Conservation (phyloP, 306 rosid species). For the Glycine soja region DNA sequence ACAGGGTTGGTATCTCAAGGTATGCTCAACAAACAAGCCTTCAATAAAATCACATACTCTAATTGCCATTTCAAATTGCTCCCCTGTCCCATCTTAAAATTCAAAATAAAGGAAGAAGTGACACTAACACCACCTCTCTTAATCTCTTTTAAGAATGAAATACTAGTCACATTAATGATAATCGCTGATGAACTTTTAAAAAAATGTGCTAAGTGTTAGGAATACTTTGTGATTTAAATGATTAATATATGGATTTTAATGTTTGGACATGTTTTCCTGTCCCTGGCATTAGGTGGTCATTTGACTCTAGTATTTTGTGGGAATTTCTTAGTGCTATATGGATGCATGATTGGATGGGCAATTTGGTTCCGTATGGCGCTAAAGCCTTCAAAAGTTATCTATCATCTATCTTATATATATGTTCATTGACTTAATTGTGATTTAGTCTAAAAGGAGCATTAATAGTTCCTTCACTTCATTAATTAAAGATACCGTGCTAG, state of each 20-base stretch:
- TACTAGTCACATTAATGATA: constrained; percentile 13
- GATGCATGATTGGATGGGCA: not conserved
- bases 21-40: constrained; percentile 41
- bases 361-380: constrained; percentile 15
- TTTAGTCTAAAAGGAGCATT: constrained; percentile 23
- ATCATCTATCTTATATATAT: not conserved
- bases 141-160: not conserved
- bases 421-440: not conserved
- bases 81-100: not conserved
- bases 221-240: constrained; percentile 14
- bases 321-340: constrained; percentile 18
- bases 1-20: constrained; percentile 69
- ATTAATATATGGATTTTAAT: constrained; percentile 11
- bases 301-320: not conserved
- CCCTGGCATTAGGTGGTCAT: too few relatives aligned
- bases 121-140: too few relatives aligned
- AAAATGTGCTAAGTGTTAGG: not conserved
- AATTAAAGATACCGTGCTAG: not conserved
- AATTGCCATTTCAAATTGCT: not conserved
- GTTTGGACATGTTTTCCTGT: not conserved
- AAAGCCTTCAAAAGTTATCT: constrained; percentile 32
- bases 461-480: constrained; percentile 22
- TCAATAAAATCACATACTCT: constrained; percentile 13
- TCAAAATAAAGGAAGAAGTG: constrained; percentile 18
- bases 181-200: not conserved